Evolutionary conservation across 140 eudicot species (phyloP), one percentile per base, ranked within the genome.

Genomic region (Stevia rebaudiana): DNA sequence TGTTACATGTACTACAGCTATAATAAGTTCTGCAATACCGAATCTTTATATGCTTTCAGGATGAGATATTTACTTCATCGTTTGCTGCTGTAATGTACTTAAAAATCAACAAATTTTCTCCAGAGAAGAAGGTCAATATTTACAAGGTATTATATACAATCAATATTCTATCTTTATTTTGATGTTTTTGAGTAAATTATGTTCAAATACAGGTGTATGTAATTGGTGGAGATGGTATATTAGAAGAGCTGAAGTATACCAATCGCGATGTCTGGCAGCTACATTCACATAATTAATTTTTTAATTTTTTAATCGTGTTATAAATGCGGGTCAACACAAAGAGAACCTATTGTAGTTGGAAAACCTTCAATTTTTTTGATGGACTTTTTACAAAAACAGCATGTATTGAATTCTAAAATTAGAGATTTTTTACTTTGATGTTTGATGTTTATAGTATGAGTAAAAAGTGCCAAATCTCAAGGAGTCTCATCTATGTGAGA

Each of bases 281-380:
- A 28, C 4, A 28, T 28, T 28, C 4, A 4, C 33, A 28, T 28
- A 28, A 28, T 4, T 28, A 28, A 28, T n/a, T n/a, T n/a, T n/a
- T n/a, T n/a, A n/a, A n/a, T n/a, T n/a, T n/a, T n/a, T n/a, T n/a
- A n/a, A n/a, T n/a, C n/a, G n/a, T 30, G 35, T 30, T 3, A 5
- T 5, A 30, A 30, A 2, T 85, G 95, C 49, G 98, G 98, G 23
- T 50, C 98, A 11, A 85, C 98, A 31, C 71, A 83, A 66, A 85
- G 67, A 76, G 98, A 91, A 64, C 98, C 98, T 24, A 74, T 75
- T 67, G 92, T 85, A 33, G 98, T 91, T 41, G 98, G 98, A 53
- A 91, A 91, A 65, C 96, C 98, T 25, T 83, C 96, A 16, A 91
- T 94, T 11, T 87, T 91, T 78, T 61, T 91, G 82, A 91, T 91